Evolutionary conservation across 208 protist genomes (phyloP), one percentile per base, ranked within the genome.

Genomic region (Leishmania braziliensis): DNA sequence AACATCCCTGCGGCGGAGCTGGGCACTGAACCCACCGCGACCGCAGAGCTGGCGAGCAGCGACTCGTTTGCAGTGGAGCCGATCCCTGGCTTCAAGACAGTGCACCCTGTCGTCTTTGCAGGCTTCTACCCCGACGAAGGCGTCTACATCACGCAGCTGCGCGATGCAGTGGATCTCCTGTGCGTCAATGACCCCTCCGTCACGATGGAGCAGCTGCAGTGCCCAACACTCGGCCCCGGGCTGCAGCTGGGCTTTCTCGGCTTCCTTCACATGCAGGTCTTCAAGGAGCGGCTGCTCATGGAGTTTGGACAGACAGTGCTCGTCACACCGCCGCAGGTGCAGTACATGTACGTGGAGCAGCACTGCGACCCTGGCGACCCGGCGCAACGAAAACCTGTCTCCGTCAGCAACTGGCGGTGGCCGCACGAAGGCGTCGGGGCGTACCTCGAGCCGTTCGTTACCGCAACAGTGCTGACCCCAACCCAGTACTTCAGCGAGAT

Each of bases 221-320:
- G 93, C 53, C 89, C 84, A n/a, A 97, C 97, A 54, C 88, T 98
- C 39, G 97, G 98, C n/a, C 69, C 83, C 10, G 98, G 98, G 12
- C 92, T 98, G 73, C 95, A 99, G 84, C 95, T 98, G 81, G 99
- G 99, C 33, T 99, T 99, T 87, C 91, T 99, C 12, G 99, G 99
- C 8, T 84, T 99, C 75, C 90, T 99, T 26, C 99, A 99, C 90
- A 99, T 99, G 98, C 97, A 99, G 56, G 98, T 99, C 0, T 99
- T 99, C 78, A 92, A 95, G 63, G 95, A 99, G 85, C 92, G 99
- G 33, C 88, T 99, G 54, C 89, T 99, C 56, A 77, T 88, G 50
- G 98, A 99, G 85, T 98, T 98, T 91, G 88, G 93, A 16, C 86
- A 94, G 60, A 81, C 91, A 14, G 96, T 99, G 46, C 92, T 99